Base-by-base conservation (phyloP, 139 green algal genomes). In the Tetradesmus obliquus region DNA sequence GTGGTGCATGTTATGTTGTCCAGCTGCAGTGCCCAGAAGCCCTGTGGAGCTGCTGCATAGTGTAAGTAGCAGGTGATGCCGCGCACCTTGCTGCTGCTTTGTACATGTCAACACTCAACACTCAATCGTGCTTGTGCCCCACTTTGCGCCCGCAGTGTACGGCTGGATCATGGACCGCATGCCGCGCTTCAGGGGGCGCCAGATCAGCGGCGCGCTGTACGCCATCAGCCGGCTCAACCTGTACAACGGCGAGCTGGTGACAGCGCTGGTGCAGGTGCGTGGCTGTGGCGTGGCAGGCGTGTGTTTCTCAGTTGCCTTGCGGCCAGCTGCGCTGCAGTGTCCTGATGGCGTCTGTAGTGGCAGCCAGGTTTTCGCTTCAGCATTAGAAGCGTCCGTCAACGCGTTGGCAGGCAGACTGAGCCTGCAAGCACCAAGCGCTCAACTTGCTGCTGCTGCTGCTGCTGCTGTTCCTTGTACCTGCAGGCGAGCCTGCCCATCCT, bases 221-320 rank as follows among this genome's bases (percentile, higher is more conserved):
- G 32, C 55, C 15, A 51, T 92, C 12, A 62, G 66, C 45, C 72
- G 53, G 83, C 83, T 92, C 20, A 76, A 82, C 54, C 55, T 92
- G 83, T 92, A 90, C 84, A 92, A 92, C 51, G 90, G 53, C n/a
- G 90, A 92, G 84, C 90, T 92, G 6, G 83, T 90, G 55, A 72
- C 55, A 2, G 84, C 84, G n/a, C 55, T 90, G 83, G 1, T 92
- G 24, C 20, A 91, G 76, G 88, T 91, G 53, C 51, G 86, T 3
- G 5, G n/a, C 32, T 45, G 32, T 45, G 32, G 60, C 15, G 19
- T 8, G 3, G 5, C 15, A 24, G 13, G 17, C 7, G 15, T 76
- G 66, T 76, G 6, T 45, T 45, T 0, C 32, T 45, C 32, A 45
- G 32, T 45, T 45, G 32, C 32, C 32, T 45, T 45, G 32, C 32